Percentiles rank a stretch among this genome's conserved stretches.
Conservation (phyloP, 1,139 yeast genomes). For the Debaryomyces sp. region DNA sequence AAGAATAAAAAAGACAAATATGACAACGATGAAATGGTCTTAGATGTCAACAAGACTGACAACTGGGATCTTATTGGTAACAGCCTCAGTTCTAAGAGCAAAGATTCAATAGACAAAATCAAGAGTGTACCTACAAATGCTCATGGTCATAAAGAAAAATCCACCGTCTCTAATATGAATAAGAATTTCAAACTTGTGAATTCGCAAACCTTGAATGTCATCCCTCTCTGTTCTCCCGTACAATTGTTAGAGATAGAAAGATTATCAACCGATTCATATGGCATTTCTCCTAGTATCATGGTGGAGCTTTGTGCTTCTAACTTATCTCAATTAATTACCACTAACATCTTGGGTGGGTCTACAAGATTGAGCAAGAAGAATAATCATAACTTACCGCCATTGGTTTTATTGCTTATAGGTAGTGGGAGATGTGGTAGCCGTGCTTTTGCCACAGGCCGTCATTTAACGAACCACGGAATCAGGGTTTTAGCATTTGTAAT, state of each 20-base stretch:
- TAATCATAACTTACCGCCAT: constrained; percentile 79
- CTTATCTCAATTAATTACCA: constrained; percentile 58
- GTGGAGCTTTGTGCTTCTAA: constrained; percentile 76
- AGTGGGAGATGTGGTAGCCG: constrained; percentile 74
- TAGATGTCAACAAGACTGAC: constrained; percentile 51
- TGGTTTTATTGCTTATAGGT: constrained; percentile 72
- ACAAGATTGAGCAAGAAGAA: constrained; percentile 55
- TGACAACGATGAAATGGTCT: constrained; percentile 75
- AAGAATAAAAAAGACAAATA: constrained; percentile 50
- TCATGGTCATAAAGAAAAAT: not conserved
- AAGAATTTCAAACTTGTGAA: constrained; percentile 24
- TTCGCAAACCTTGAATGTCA: constrained; percentile 23
- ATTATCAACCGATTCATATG: constrained; percentile 55
- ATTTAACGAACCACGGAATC: constrained; percentile 73
- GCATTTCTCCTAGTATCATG: constrained; percentile 49
- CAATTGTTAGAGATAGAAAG: constrained; percentile 83
- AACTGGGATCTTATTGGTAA: constrained; percentile 57
- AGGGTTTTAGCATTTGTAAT: constrained; percentile 63
- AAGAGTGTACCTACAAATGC: not conserved
- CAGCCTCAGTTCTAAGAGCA: not conserved
- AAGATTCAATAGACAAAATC: not conserved
- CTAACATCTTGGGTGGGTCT: constrained; percentile 67
- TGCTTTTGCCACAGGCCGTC: constrained; percentile 81
- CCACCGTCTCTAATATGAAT: not conserved
- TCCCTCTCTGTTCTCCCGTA: constrained; percentile 76